Conservation (phyloP, 2,329 filamentous ascomycete genomes). For the Aureobasidium vineae region DNA sequence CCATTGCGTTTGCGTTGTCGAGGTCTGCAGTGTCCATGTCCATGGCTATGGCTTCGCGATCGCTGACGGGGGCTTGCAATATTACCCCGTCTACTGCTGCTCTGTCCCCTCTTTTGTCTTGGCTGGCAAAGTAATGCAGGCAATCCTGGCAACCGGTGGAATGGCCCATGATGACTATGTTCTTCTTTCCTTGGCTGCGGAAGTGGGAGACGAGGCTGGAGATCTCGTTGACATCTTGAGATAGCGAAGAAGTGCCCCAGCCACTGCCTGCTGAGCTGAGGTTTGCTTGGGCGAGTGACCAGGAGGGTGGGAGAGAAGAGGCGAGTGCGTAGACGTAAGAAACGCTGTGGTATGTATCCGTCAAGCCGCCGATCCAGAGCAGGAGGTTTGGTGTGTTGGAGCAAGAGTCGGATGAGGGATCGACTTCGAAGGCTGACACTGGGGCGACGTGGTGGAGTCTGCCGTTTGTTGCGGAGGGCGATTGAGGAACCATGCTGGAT, state of each 20-base stretch:
- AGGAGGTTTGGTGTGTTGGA: slow-evolving; percentile 42
- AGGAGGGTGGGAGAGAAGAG: slow-evolving; percentile 48
- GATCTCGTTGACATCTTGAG: slow-evolving; percentile 56
- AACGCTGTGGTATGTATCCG: slow-evolving; percentile 66
- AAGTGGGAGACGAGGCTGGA: slow-evolving; percentile 54
- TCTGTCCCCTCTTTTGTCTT: slow-evolving; percentile 42
- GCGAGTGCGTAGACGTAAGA: slow-evolving; percentile 56
- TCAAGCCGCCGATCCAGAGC: slow-evolving; percentile 68
- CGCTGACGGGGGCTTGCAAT: slow-evolving; percentile 75
- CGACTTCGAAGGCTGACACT: slow-evolving; percentile 50
- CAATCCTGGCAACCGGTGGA: slow-evolving; percentile 68
- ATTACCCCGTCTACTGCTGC: slow-evolving; percentile 69
- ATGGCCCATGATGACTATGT: slow-evolving; percentile 67
- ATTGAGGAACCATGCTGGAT: neutral
- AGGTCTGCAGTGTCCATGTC: slow-evolving; percentile 48
- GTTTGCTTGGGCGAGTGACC: slow-evolving; percentile 47
- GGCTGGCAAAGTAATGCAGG: slow-evolving; percentile 59
- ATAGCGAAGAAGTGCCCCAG: slow-evolving; percentile 55
- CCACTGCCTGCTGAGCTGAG: slow-evolving; percentile 54
- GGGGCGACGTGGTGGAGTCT: slow-evolving; percentile 45
- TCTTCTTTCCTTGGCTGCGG: slow-evolving; percentile 42
- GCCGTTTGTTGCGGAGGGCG: slow-evolving; percentile 34
- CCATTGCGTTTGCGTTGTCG: slow-evolving; percentile 44
- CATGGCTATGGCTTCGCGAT: slow-evolving; percentile 63
- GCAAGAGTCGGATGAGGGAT: slow-evolving; percentile 31